Percentiles rank a stretch among this genome's conserved stretches.
These are phyloP conservation scores for Asterophora lycoperdoides DNA, from an alignment of 768 basidiomycete species.

Conservation along the genomic window DNA sequence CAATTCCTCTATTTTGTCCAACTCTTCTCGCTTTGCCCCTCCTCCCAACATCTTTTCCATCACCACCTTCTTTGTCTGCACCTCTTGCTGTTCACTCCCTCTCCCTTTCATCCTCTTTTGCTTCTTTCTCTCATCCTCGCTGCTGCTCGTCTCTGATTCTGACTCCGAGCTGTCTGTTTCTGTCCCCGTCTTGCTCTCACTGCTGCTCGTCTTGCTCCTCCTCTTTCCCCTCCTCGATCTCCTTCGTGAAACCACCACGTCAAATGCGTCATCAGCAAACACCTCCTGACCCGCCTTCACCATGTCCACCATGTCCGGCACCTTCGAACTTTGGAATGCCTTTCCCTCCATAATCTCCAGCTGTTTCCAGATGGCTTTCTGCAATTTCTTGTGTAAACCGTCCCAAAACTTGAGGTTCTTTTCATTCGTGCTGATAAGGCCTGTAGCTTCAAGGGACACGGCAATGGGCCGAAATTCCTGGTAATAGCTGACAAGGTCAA, in stretches of 20 bases:
- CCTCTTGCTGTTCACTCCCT: not conserved
- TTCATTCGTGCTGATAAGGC: too few species aligned
- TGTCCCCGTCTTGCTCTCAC: not conserved
- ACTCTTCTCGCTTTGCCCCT: not conserved
- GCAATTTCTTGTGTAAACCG: not conserved
- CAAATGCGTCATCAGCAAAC: not conserved
- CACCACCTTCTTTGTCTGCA: not conserved
- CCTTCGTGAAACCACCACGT: not conserved
- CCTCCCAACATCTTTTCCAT: too few species aligned
- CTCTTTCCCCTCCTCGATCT: too few species aligned
- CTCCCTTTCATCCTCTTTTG: not conserved
- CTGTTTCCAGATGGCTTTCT: not conserved
- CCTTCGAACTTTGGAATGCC: too few species aligned
- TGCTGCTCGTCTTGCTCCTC: not conserved
- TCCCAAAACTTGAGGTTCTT: too few species aligned
- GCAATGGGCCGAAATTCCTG: slow-evolving; percentile 1
- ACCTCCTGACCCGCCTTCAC: not conserved
- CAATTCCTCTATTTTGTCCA: not conserved
- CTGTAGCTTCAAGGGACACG: too few species aligned
- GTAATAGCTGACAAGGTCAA: not conserved
- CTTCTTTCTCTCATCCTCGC: too few species aligned
- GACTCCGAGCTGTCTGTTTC: too few species aligned
- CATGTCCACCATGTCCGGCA: too few species aligned
- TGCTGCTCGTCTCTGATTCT: too few species aligned
- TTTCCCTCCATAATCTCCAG: too few species aligned